phyloP scores from a whole-genome alignment of 75 land plant genomes.

The Larix kaempferi region DNA sequence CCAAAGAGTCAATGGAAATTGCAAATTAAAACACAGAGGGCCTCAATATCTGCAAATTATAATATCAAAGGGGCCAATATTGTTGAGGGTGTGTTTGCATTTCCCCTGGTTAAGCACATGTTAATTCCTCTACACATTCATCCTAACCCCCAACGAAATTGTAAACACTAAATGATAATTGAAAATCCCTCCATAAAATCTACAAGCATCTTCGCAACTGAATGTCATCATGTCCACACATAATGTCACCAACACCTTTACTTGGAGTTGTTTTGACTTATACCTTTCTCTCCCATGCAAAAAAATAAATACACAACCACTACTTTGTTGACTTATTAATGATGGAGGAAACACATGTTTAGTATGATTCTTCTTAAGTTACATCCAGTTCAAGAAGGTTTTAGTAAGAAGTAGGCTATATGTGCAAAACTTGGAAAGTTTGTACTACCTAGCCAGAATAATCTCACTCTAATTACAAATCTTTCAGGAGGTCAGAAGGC shows the following conservation, averaged over 20 bases:
- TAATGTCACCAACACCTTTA: no score
- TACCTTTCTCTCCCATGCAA: no score
- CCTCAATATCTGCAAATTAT: no score
- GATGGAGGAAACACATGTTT: no score
- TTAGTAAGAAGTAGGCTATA: constrained; percentile 89
- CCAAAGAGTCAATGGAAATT: no score
- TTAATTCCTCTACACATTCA: constrained; percentile 39
- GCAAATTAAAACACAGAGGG: no score
- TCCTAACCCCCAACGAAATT: constrained; percentile 59
- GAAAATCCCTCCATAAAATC: constrained; percentile 46
- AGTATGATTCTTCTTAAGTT: constrained; percentile 10
- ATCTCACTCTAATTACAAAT: constrained; percentile 90
- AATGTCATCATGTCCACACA: constrained; percentile 11
- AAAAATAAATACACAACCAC: no score
- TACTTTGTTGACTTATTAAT: no score
- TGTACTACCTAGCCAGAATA: constrained; percentile 86
- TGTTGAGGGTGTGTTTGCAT: no score
- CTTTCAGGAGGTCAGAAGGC: constrained; percentile 85
- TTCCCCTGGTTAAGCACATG: constrained; percentile 31
- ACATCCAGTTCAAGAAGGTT: constrained; percentile 89
- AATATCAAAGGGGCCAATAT: no score
- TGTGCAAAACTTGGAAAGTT: constrained; percentile 88
- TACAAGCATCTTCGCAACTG: constrained; percentile 14
- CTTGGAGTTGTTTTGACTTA: no score
- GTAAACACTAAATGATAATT: constrained; percentile 48